A percentile compares a stretch with the other conserved stretches of the same genome.
Conservation (phyloP, 345 rosid genomes). For the Eucalyptus cladocalyx region DNA sequence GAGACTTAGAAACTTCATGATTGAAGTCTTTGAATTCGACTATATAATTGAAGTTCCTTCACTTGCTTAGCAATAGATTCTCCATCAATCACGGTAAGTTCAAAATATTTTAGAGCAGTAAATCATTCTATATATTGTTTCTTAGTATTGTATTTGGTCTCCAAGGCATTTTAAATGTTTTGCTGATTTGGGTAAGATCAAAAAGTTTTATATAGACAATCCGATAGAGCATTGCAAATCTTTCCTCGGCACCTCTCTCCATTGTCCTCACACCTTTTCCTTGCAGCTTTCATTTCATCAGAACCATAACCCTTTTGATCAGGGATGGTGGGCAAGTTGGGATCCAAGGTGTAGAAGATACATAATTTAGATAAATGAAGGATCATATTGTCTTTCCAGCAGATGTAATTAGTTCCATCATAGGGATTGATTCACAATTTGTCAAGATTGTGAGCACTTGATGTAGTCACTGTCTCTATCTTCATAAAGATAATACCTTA, state of each 20-base stretch:
- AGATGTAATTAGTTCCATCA: background rate
- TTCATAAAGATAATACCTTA: no score
- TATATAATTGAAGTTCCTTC: background rate
- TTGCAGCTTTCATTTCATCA: background rate
- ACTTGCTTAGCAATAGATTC: background rate
- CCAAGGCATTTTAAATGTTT: background rate
- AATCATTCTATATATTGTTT: background rate
- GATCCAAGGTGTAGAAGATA: background rate
- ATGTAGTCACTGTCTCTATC: background rate
- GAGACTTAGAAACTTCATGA: background rate
- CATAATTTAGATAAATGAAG: no score
- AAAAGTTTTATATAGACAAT: background rate
- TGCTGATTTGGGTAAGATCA: fast-evolving
- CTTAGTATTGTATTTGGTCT: background rate
- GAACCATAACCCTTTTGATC: background rate
- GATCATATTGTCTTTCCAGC: fast-evolving
- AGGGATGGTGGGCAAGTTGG: fast-evolving
- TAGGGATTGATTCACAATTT: background rate
- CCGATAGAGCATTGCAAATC: fast-evolving
- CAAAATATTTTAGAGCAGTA: fast-evolving
- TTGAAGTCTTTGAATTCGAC: background rate
- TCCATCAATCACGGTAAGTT: background rate
- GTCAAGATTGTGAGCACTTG: background rate
- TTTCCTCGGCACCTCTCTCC: fast-evolving
- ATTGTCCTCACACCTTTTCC: background rate